These are phyloP conservation scores for Heterococcus sp. DNA, from an alignment of 108 stramenopile genomes.

Conservation along the genomic window DNA sequence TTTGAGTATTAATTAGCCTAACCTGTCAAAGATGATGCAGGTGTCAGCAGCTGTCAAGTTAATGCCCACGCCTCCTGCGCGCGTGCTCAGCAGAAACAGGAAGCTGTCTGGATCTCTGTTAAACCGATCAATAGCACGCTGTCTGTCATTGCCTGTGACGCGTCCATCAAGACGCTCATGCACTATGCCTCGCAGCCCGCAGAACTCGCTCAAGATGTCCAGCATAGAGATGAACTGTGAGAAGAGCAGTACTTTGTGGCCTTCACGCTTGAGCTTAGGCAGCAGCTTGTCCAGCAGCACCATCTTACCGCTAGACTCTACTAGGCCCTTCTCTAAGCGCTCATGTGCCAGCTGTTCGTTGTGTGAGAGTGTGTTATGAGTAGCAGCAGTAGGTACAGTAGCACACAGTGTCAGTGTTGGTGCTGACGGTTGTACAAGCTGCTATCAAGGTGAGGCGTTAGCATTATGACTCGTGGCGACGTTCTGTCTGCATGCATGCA, in stretches of 20 bases:
- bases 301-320: constrained; percentile 93
- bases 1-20: too few relatives aligned
- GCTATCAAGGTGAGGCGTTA: too few relatives aligned
- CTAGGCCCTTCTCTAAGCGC: constrained; percentile 73
- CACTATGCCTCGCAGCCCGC: constrained; percentile 76
- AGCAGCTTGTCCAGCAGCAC: constrained; percentile 97
- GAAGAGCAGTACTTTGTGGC: constrained; percentile 97
- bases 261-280: constrained; percentile 87
- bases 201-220: constrained; percentile 88
- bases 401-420: too few relatives aligned
- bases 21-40: constrained; percentile 35
- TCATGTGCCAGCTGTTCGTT: background rate
- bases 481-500: too few relatives aligned
- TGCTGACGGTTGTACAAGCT: too few relatives aligned
- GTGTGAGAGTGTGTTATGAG: too few relatives aligned
- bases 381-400: too few relatives aligned
- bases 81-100: constrained; percentile 82
- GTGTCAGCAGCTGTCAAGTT: constrained; percentile 94
- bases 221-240: constrained; percentile 96
- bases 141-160: constrained; percentile 87
- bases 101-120: constrained; percentile 80
- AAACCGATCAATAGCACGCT: constrained; percentile 96
- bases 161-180: constrained; percentile 83
- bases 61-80: constrained; percentile 97
- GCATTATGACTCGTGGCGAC: too few relatives aligned